phyloP scores from a whole-genome alignment of 345 rosid species.

The Eucalyptus erythrocorys region DNA sequence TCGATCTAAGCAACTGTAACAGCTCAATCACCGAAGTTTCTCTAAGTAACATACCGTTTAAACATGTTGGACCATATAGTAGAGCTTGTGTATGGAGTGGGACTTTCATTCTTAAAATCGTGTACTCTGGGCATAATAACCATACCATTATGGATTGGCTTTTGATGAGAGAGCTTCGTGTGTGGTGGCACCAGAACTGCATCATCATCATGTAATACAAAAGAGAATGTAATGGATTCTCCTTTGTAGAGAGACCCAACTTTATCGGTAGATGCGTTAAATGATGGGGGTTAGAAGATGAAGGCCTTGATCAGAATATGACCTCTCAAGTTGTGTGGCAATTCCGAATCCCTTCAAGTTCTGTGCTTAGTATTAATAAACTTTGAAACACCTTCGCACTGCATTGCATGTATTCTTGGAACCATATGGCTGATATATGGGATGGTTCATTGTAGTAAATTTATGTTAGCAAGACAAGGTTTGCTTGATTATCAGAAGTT shows the following conservation, averaged over 20 bases:
- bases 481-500: neutral
- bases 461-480: neutral
- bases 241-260: neutral
- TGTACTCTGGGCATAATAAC: neutral
- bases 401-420: neutral
- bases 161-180: neutral
- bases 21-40: neutral
- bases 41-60: neutral
- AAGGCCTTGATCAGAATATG: neutral
- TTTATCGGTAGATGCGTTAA: neutral
- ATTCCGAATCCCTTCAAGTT: neutral
- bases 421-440: neutral
- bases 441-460: neutral
- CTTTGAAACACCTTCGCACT: neutral
- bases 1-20: neutral
- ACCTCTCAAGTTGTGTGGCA: neutral
- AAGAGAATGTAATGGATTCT: neutral
- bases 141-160: neutral
- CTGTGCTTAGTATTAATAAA: neutral
- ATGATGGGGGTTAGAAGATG: neutral
- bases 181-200: neutral
- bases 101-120: neutral
- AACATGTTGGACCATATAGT: neutral
- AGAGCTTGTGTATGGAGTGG: neutral
- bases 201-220: neutral